Percentiles rank a stretch among this genome's conserved stretches.
phyloP scores from a whole-genome alignment of 257 asterid genomes.

The Pogostemon cablin region DNA sequence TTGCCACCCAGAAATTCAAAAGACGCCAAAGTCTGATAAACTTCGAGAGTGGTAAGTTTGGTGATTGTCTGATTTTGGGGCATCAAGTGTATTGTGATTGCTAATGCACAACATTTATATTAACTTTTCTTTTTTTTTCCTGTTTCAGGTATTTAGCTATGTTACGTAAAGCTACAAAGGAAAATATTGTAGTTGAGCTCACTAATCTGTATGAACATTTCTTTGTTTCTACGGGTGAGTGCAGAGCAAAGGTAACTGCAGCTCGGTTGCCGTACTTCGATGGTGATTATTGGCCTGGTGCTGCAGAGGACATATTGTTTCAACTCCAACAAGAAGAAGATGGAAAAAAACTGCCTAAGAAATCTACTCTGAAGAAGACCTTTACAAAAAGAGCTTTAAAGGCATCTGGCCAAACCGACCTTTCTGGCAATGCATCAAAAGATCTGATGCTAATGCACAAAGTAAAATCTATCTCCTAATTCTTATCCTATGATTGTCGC shows the following conservation, averaged over 20 bases:
- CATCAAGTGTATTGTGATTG: conserved; percentile 16
- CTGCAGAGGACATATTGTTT: conserved; percentile 92
- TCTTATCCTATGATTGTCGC: not conserved
- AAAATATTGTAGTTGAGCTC: conserved; percentile 80
- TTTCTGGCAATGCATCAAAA: conserved; percentile 88
- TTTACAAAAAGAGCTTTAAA: conserved; percentile 86
- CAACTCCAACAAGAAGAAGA: conserved; percentile 95
- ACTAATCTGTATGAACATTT: conserved; percentile 90
- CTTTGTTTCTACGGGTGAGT: conserved; percentile 77
- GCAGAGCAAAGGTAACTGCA: conserved; percentile 95
- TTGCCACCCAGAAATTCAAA: conserved; percentile 99
- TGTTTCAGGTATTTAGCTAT: conserved; percentile 87
- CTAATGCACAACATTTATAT: conserved; percentile 25
- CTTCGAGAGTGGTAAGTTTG: conserved; percentile 91
- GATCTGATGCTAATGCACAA: conserved; percentile 89
- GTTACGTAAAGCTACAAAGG: conserved; percentile 86
- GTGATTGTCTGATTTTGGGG: conserved; percentile 25
- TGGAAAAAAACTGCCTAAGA: conserved; percentile 76
- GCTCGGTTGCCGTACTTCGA: conserved; percentile 95
- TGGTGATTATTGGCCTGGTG: conserved; percentile 99
- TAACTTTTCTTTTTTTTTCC: conserved; percentile 9
- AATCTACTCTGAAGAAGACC: conserved; percentile 71
- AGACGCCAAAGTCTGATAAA: conserved; percentile 98
- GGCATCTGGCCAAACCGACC: conserved; percentile 97
- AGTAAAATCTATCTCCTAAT: conserved; percentile 46